Evolutionary conservation across 2,329 filamentous ascomycete species (phyloP), one percentile per base, ranked within the genome.

Genomic region (Trichoderma gracile): DNA sequence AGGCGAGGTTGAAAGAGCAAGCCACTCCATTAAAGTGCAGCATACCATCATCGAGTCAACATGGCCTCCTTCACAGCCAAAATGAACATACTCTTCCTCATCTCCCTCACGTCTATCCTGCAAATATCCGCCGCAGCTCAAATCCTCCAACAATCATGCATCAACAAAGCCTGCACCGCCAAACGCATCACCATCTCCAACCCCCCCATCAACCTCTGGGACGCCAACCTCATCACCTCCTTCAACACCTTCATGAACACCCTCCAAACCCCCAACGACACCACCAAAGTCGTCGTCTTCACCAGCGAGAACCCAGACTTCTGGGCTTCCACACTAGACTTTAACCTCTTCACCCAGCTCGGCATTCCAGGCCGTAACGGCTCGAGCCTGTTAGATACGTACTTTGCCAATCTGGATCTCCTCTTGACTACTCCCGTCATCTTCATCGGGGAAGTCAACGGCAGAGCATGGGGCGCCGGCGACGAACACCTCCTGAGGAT

Each of bases 91-190:
- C 4, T 27, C 10, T 19, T 27, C 21, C 19, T 49, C 3, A 4
- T 59, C 0, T 42, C 21, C 14, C 4, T 47, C 25, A 40, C 30
- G n/a, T 25, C n/a, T 10, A 2, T 50, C 10, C 49, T 45, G 8
- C 30, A 19, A 14, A 19, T 15, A 4, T n/a, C 38, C 10, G 43
- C 40, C 7, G n/a, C 15, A 19, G 56, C 45, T 15, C 56, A 50
- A n/a, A 23, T 59, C 21, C 14, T 50, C 14, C 49, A 59, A 23
- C 56, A 59, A 40, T 59, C 45, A 42, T 59, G 56, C 56, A 59
- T 59, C 19, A 59, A 59, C 19, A 4, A 15, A 3, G 15, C 1
- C 1, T 50, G 56, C 56, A 59, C 45, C 46, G 56, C 56, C 9
- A 59, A 59, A 10, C 56, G 56, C 19, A 23, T 59, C 30, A 59